Base-by-base conservation (phyloP, 495 filamentous ascomycete genomes). In the Aspergillus baeticus region DNA sequence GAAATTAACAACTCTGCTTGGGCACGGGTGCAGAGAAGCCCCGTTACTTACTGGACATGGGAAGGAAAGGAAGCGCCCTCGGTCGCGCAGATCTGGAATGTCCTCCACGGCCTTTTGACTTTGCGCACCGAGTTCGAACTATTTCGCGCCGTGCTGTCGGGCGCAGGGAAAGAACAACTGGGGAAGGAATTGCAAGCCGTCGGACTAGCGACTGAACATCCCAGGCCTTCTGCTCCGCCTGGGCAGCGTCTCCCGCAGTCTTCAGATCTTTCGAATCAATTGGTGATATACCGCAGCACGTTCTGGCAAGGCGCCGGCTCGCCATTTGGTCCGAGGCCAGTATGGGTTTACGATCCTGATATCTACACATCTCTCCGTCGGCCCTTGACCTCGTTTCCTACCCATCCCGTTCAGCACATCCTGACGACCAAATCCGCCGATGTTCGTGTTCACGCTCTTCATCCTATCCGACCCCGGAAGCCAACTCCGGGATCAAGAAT, bases 31-130 rank as follows among this genome's bases (percentile, higher is more conserved):
- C 69, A 64, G 43, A 42, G 72, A 50, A 67, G 63, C 26, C 72
- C 68, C 2, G 54, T 55, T 10, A 63, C 65, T 5, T 57, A 58
- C 18, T 58, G 72, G 31, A 51, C 60, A 31, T 77, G 74, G 72
- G 55, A 55, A n/a, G 54, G 53, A n/a, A 55, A 55, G 13, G 58
- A 51, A 5, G 46, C 75, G 2, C 79, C 81, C 5, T 75, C 80
- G 0, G 60, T 80, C 15, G 80, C 67, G 10, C 81, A 84, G 58
- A 68, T 82, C 35, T 86, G 83, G 82, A 75, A 82, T 13, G 55
- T 81, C 42, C 56, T 81, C 43, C 81, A 86, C 62, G 75, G 78
- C 42, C 63, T 84, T 37, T 75, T 58, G 31, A 62, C 59, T 1
- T 18, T 64, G 45, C 49, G 35, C 13, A 47, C 46, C 14, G 58